Evolutionary conservation across 257 asterid species (phyloP).

Genomic region (Przewalskia tangutica): DNA sequence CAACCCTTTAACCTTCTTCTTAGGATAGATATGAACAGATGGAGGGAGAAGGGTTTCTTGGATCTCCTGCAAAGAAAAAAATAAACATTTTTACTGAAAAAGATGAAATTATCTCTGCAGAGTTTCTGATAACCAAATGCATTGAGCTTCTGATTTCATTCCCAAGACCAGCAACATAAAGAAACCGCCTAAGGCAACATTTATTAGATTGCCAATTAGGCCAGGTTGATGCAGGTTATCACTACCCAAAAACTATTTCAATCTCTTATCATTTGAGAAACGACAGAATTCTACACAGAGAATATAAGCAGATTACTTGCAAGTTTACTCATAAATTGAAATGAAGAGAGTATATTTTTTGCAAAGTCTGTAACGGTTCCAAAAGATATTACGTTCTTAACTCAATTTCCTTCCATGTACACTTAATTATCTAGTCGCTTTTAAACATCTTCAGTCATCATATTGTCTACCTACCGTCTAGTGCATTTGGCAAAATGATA

Average conservation of each 20-base stretch:
- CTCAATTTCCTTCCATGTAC: too few relatives aligned
- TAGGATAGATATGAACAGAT: conserved; percentile 59
- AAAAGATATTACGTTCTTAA: too few relatives aligned
- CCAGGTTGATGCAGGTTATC: neutral
- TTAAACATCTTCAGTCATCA: too few relatives aligned
- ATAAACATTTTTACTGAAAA: neutral
- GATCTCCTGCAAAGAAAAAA: conserved; percentile 50
- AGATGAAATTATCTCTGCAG: neutral
- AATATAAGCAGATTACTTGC: neutral
- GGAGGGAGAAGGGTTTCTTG: conserved; percentile 83
- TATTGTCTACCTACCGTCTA: too few relatives aligned
- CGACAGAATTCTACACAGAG: neutral
- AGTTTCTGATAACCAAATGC: neutral
- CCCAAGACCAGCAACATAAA: neutral
- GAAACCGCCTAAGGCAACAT: neutral
- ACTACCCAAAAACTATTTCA: neutral
- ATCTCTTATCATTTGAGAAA: neutral
- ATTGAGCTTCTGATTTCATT: neutral
- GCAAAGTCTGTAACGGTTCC: too few relatives aligned
- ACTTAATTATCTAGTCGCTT: too few relatives aligned
- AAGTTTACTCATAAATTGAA: neutral
- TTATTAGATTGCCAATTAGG: neutral
- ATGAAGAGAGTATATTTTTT: too few relatives aligned
- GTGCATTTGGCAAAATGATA: neutral
- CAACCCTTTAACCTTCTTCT: conserved; percentile 32